These are phyloP conservation scores for Craspedostauros australis DNA, from an alignment of 108 stramenopile genomes.

Conservation along the genomic window DNA sequence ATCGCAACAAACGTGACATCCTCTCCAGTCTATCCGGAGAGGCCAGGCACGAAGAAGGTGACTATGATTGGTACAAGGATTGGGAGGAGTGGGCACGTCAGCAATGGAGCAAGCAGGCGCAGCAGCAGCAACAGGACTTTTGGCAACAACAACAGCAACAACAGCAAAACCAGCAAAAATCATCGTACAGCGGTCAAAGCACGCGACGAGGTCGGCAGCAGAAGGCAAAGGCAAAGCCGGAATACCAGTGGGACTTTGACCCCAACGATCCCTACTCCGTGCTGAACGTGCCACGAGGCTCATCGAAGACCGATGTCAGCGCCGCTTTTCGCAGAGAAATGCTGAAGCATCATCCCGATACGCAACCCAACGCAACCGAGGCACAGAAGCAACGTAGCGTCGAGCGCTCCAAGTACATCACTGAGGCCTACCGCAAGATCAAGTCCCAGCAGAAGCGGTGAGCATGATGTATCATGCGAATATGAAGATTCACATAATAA, in stretches of 20 bases:
- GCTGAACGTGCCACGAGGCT: slow-evolving; percentile 44
- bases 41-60: slow-evolving; percentile 38
- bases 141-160: slow-evolving; percentile 17
- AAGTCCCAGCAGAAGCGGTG: slow-evolving; percentile 45
- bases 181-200: slow-evolving; percentile 15
- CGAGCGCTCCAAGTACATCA: slow-evolving; percentile 72
- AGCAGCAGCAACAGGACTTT: slow-evolving; percentile 26
- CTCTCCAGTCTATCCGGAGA: slow-evolving; percentile 47
- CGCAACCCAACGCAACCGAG: slow-evolving; percentile 51
- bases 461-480: no score
- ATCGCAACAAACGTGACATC: slow-evolving; percentile 39
- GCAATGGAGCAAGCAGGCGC: slow-evolving; percentile 58
- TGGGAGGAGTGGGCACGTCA: slow-evolving; percentile 77
- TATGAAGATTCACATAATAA: no score
- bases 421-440: slow-evolving; percentile 75
- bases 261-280: slow-evolving; percentile 75
- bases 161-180: slow-evolving; percentile 27
- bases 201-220: slow-evolving; percentile 34
- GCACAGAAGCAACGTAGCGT: slow-evolving; percentile 50
- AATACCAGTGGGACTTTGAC: slow-evolving; percentile 79
- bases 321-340: slow-evolving; percentile 78
- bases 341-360: slow-evolving; percentile 75
- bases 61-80: slow-evolving; percentile 67
- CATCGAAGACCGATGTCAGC: slow-evolving; percentile 65
- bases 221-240: slow-evolving; percentile 28